Base-by-base conservation (phyloP, 1,284 basidiomycete genomes). In the Lignosus rhinocerotis region DNA sequence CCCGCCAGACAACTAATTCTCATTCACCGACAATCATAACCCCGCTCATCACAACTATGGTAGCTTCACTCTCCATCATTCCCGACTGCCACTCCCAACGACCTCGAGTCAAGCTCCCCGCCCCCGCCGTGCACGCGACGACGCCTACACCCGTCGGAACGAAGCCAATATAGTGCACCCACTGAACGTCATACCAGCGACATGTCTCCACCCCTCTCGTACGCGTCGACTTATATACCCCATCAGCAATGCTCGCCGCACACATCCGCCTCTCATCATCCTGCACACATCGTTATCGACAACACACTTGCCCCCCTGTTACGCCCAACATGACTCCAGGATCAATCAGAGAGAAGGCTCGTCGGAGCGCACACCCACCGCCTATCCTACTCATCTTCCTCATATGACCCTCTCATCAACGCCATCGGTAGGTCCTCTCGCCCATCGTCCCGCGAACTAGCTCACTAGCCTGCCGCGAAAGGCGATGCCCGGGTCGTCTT, bases 401-500 rank as follows among this genome's bases (percentile, higher is more conserved):
- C 66, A 46, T 66, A 69, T 62, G 66, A 70, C 55, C 69, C 67
- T 10, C 54, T 68, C 49, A 30, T 69, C 45, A 53, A 60, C 10
- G 65, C 67, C 43, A 65, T 70, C 38, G 68, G 67, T 66, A 51
- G 48, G 64, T 53, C 39, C 14, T 39, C 33, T 19, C 41, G 39
- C 31, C 46, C 25, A 17, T 30, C 19, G 30, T 25, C 19, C 47
- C 53, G 49, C 50, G 31, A 55, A 42, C 32, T 55, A 45, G 6
- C 32, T 48, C 42, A 47, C 44, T 53, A 53, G 53, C 56, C 55
- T 55, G 1, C 45, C 33, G 38, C 46, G 33, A 17, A 48, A 67
- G 65, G 68, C 7, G 65, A 67, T 45, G 66, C 68, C 25, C 67
- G 67, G 53, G 61, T 70, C 25, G 69, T 71, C 16, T 61, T 71